Evolutionary conservation across 2,329 filamentous ascomycete genomes (phyloP).

Genomic region (Knufia petricola): DNA sequence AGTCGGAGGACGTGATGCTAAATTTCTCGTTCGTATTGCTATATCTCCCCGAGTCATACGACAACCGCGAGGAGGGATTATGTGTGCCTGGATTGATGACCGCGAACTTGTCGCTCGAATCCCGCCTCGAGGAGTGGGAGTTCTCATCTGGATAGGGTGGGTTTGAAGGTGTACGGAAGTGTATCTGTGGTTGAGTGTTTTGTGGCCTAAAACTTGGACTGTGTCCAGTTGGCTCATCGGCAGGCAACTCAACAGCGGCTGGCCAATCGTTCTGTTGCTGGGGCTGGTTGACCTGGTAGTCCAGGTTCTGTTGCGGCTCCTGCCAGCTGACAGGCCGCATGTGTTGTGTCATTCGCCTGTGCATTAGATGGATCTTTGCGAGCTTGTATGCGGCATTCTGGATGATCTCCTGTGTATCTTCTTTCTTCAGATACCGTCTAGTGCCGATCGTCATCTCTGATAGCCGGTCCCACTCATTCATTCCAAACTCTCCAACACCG

Average conservation of each 20-base stretch:
- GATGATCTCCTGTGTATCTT: constrained; percentile 67
- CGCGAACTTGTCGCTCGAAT: constrained; percentile 59
- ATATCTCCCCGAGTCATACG: constrained; percentile 23
- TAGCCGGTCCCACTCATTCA: constrained; percentile 97
- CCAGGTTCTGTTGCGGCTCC: constrained; percentile 26
- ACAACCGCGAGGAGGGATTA: constrained; percentile 20
- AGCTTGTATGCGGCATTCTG: constrained; percentile 68
- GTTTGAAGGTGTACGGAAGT: constrained; percentile 24
- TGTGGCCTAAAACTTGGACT: constrained; percentile 26
- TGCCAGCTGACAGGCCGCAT: constrained; percentile 21
- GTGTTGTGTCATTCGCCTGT: constrained; percentile 51
- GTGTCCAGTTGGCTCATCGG: constrained; percentile 39
- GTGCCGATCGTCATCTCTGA: constrained; percentile 92
- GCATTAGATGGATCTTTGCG: constrained; percentile 71
- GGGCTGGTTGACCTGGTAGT: constrained; percentile 27
- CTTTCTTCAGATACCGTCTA: constrained; percentile 65
- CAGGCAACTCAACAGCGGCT: constrained; percentile 50
- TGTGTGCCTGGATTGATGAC: constrained; percentile 51
- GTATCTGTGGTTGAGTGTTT: constrained; percentile 22
- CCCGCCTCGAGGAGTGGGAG: constrained; percentile 31
- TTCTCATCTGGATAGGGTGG: constrained; percentile 25
- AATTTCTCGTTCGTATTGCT: constrained; percentile 30
- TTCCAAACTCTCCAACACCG: constrained; percentile 86
- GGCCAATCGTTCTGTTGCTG: constrained; percentile 31
- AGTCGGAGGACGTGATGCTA: constrained; percentile 17